Evolutionary conservation across 2,329 filamentous ascomycete species (phyloP), one percentile per base, ranked within the genome.

Genomic region (Ophidiomyces ophidiicola): DNA sequence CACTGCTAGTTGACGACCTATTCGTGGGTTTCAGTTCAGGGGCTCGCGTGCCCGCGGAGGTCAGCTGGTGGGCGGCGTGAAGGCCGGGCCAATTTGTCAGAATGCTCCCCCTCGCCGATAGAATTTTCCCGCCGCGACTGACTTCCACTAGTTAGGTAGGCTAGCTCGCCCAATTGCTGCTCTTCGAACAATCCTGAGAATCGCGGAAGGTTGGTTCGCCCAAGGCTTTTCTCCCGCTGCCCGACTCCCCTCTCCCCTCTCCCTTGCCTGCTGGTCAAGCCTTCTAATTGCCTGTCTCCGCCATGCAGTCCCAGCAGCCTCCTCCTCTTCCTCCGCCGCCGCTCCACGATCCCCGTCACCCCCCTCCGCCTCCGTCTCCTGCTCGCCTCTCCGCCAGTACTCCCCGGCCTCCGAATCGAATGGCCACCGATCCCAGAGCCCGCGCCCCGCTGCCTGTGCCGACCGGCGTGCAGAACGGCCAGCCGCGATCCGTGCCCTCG

Each of bases 391-490:
- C 30, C 26, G 33, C 41, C 40, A 28, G 40, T 34, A 29, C 41
- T 26, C 14, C 33, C 26, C 23, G 40, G 17, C 36, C 36, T 31
- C 36, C 49, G 31, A 53, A 51, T 51, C 54, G 50, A 37, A 51
- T 55, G 42, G 49, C 51, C 25, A 50, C 45, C 49, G 59, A 63
- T 40, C 61, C 60, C 57, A 61, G 60, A 60, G 58, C 52, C 48
- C 60, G 59, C 35, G 52, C 58, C 37, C 57, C 60, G 48, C 56
- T 62, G 31, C 55, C 59, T 31, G 58, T 60, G 26, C 53, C 60
- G 31, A 56, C 59, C 36, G 48, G 40, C 39, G 46, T 52, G 28
- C 58, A 59, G 46, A 63, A 63, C 50, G 61, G 61, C 32, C 61
- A 64, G 51, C 51, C 58, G 45, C 61, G 62, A 51, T 58, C 53